phyloP scores from a whole-genome alignment of 805 yeast species.

The Scheffersomyces stipitis region DNA sequence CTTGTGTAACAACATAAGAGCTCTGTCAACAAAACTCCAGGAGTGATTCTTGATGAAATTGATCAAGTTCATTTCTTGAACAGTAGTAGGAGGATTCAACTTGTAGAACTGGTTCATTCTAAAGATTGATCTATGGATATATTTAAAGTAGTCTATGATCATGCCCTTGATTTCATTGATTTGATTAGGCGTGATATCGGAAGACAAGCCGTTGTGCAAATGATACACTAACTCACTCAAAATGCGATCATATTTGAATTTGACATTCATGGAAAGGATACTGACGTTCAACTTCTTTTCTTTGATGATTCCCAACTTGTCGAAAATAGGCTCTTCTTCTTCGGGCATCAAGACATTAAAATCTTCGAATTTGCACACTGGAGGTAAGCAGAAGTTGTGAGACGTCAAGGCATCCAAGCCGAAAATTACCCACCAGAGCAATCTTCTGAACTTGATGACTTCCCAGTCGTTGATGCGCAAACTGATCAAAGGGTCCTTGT shows the following conservation, averaged over 20 bases:
- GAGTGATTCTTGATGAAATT: conserved; percentile 48
- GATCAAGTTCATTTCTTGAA: conserved; percentile 44
- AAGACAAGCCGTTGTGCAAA: conserved; percentile 49
- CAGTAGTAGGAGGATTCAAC: conserved; percentile 35
- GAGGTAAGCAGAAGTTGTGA: conserved; percentile 54
- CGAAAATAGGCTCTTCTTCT: conserved; percentile 39
- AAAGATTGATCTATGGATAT: conserved; percentile 49
- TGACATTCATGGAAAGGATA: conserved; percentile 51
- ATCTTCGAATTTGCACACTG: conserved; percentile 51
- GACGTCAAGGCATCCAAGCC: conserved; percentile 58
- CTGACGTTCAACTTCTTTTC: conserved; percentile 43
- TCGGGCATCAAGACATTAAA: conserved; percentile 58
- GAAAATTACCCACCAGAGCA: conserved; percentile 69
- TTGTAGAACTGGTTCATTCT: conserved; percentile 35
- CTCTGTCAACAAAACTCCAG: conserved; percentile 57
- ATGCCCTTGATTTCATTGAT: conserved; percentile 46
- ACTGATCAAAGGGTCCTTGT: conserved; percentile 58
- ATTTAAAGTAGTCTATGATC: conserved; percentile 50
- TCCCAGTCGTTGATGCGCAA: conserved; percentile 49
- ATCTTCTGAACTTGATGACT: conserved; percentile 51
- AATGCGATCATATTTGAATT: conserved; percentile 51
- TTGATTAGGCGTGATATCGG: conserved; percentile 40
- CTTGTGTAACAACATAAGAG: conserved; percentile 44
- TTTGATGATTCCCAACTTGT: conserved; percentile 22
- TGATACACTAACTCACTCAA: conserved; percentile 53